Base-by-base conservation (phyloP, 768 basidiomycete species). In the Tricholoma flavovirens region DNA sequence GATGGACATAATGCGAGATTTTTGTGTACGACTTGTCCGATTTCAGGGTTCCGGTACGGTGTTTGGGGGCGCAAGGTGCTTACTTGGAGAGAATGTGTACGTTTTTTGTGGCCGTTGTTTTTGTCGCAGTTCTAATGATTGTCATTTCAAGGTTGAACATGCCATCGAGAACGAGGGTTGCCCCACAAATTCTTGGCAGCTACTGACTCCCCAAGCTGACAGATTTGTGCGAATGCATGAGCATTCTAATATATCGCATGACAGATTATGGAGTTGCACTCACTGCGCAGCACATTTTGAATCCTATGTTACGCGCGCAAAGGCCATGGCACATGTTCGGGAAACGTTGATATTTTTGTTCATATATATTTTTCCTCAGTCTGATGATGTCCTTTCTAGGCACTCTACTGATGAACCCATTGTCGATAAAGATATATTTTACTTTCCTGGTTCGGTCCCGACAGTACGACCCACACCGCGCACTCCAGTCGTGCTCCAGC, bases 41-140 rank as follows among this genome's bases (percentile, higher is more conserved):
- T 50, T 8, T 15, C 9, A 35, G 5, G 8, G 33, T 50, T 17
- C 6, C 26, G 49, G 14, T 8, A n/a, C n/a, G n/a, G 29, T 32
- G 26, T 50, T 30, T 15, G 8, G n/a, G 29, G 49, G 6, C 49
- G 15, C 29, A 32, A 50, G 49, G 49, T 17, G 9, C 32, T 32
- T 14, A 50, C 49, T 15, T 50, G 49, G 49, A 50, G 49, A 17
- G 49, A 50, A 50, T 50, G 49, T 50, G 49, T 50, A 50, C 11
- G 49, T 11, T 45, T 8, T 32, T 8, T 32, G 3, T 32, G 8
- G 30, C 10, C 30, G 10, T 32, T 8, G 7, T 32, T 32, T 32
- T 32, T 32, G 30, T 32, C 30, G 9, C 24, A 26, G 24, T 26
- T 26, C 24, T 26, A 8, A 32, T 32, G 30, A 32, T 32, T 32